phyloP scores from a whole-genome alignment of 768 basidiomycete species.

The Trametes villosa region DNA sequence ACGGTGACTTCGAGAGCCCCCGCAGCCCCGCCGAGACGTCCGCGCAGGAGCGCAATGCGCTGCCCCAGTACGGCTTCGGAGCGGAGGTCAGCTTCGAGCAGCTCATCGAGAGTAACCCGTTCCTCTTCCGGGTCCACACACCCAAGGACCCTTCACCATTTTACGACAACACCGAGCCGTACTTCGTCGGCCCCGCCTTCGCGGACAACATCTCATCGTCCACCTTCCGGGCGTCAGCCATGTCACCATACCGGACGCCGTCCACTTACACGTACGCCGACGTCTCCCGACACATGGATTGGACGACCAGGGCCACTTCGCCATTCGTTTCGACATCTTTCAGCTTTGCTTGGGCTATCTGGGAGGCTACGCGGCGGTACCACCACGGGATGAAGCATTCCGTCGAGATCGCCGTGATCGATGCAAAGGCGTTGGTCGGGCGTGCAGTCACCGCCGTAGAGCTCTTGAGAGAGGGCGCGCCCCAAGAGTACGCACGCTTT shows the following conservation, averaged over 20 bases:
- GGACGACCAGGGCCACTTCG: constrained; percentile 74
- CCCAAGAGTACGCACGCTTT: constrained; percentile 55
- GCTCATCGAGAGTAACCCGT: constrained; percentile 66
- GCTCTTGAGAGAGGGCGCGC: constrained; percentile 54
- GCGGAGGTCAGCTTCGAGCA: constrained; percentile 62
- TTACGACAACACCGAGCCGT: constrained; percentile 59
- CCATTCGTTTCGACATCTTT: constrained; percentile 77
- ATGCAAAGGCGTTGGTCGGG: constrained; percentile 60
- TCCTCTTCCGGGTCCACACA: constrained; percentile 81
- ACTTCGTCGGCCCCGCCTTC: constrained; percentile 72
- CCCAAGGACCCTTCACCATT: constrained; percentile 64
- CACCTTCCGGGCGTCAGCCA: constrained; percentile 30
- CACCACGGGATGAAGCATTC: constrained; percentile 73
- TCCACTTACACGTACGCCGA: constrained; percentile 56
- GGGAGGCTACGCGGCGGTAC: constrained; percentile 81
- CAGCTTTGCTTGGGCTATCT: constrained; percentile 81
- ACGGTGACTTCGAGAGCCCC: constrained; percentile 10
- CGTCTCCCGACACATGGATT: constrained; percentile 72
- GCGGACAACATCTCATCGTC: constrained; percentile 40
- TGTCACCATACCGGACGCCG: constrained; percentile 33
- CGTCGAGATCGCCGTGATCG: constrained; percentile 79
- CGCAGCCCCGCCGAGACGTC: constrained; percentile 12
- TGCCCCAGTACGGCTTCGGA: constrained; percentile 79
- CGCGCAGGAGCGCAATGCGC: constrained; percentile 31
- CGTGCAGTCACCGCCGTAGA: constrained; percentile 69